Percentiles rank a stretch among this genome's conserved stretches.
These are phyloP conservation scores for Chlamydomonas asymmetrica DNA, from an alignment of 139 green algal genomes.

Conservation along the genomic window DNA sequence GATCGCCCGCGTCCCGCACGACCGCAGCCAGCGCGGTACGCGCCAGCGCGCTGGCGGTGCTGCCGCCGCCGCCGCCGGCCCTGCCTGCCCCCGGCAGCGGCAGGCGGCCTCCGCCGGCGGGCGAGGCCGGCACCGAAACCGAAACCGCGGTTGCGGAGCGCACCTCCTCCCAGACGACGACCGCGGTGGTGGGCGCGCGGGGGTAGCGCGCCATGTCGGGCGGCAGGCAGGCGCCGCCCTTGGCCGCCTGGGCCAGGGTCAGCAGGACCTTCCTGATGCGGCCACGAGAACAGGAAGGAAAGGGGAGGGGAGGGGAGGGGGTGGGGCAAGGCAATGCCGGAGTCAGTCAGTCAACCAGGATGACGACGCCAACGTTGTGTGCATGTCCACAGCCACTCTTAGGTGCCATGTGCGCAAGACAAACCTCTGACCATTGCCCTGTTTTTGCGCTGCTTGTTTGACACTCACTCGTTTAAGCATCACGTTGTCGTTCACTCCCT, in stretches of 20 bases:
- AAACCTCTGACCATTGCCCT: too few relatives aligned
- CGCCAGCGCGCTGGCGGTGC: not conserved
- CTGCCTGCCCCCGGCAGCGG: not conserved
- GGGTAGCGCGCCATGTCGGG: slow-evolving; percentile 23
- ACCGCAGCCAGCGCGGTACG: not conserved
- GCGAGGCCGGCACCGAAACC: not conserved
- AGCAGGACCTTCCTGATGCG: slow-evolving; percentile 13
- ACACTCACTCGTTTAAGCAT: too few relatives aligned
- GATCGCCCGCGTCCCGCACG: too few relatives aligned
- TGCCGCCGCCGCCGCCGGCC: not conserved
- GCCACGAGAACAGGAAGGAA: not conserved
- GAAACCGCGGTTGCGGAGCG: not conserved
- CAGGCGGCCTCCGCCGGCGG: not conserved
- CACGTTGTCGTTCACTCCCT: too few relatives aligned
- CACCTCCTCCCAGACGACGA: slow-evolving; percentile 21
- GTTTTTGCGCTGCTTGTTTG: too few relatives aligned
- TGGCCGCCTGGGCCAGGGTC: slow-evolving; percentile 6
- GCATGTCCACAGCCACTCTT: too few relatives aligned
- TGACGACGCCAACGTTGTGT: too few relatives aligned
- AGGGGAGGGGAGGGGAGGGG: not conserved
- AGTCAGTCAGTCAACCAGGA: too few relatives aligned
- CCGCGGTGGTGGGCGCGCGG: slow-evolving; percentile 1
- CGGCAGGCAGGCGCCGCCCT: too few relatives aligned
- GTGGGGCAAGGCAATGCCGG: not conserved
- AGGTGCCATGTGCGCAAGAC: too few relatives aligned